These are phyloP conservation scores for Thozetella sp. DNA, from an alignment of 495 filamentous ascomycete genomes.

Conservation along the genomic window DNA sequence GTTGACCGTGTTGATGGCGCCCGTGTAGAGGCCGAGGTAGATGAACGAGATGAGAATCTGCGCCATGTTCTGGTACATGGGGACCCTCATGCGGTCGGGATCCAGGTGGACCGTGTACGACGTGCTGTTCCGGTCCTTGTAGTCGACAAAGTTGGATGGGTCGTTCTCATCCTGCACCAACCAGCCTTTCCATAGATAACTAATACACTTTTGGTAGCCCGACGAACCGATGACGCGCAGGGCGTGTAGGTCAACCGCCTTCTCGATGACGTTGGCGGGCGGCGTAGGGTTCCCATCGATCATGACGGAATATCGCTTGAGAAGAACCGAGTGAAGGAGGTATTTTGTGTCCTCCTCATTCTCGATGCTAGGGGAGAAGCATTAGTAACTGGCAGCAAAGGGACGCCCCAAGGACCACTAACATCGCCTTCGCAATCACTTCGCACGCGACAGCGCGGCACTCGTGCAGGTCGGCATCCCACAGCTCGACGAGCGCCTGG, in stretches of 20 bases:
- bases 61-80: conserved; percentile 86
- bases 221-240: conserved; percentile 83
- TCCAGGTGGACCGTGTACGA: conserved; percentile 81
- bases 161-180: conserved; percentile 92
- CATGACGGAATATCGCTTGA: conserved; percentile 88
- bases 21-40: conserved; percentile 84
- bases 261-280: conserved; percentile 85
- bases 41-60: conserved; percentile 84
- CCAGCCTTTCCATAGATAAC: conserved; percentile 93
- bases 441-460: conserved; percentile 85
- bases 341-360: conserved; percentile 73
- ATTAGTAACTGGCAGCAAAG: not conserved
- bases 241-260: conserved; percentile 90
- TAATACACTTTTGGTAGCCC: conserved; percentile 93
- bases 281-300: conserved; percentile 68
- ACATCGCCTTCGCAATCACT: conserved; percentile 90
- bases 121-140: conserved; percentile 73
- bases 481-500: conserved; percentile 80
- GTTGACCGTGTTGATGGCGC: conserved; percentile 91
- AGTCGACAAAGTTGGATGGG: conserved; percentile 82
- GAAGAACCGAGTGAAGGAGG: conserved; percentile 78
- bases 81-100: conserved; percentile 90
- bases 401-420: conserved; percentile 23
- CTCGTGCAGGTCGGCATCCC: conserved; percentile 85
- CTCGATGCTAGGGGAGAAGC: conserved; percentile 67